phyloP scores from a whole-genome alignment of 2,329 filamentous ascomycete species.

The Penicillium janthinellum region DNA sequence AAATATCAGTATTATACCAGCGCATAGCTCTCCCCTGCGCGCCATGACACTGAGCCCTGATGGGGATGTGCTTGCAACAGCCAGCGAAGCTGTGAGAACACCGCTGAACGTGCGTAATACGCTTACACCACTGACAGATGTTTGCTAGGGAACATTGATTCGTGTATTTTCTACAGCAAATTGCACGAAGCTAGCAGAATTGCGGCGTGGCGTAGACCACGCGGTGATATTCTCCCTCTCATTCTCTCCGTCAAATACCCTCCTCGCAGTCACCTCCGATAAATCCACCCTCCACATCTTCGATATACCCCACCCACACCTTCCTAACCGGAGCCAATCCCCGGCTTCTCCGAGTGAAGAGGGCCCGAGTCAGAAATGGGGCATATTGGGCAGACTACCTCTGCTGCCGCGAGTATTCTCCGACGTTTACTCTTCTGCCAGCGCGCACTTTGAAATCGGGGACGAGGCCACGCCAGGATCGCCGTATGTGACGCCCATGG shows the following conservation, averaged over 20 bases:
- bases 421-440: constrained; percentile 84
- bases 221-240: constrained; percentile 85
- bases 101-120: neutral
- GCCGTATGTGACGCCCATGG: constrained; percentile 52
- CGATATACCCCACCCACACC: constrained; percentile 64
- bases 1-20: constrained; percentile 90
- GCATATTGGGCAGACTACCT: constrained; percentile 78
- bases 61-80: constrained; percentile 80
- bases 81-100: constrained; percentile 70
- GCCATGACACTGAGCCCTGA: constrained; percentile 79
- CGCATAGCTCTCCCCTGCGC: constrained; percentile 76
- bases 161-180: constrained; percentile 80
- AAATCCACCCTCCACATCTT: constrained; percentile 96
- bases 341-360: constrained; percentile 42
- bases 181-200: constrained; percentile 78
- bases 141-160: constrained; percentile 76
- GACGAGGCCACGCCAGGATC: constrained; percentile 61
- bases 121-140: constrained; percentile 21
- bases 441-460: constrained; percentile 77
- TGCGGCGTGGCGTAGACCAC: constrained; percentile 84
- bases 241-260: constrained; percentile 77
- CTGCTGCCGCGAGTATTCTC: constrained; percentile 85
- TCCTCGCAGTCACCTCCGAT: constrained; percentile 91
- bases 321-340: constrained; percentile 38
- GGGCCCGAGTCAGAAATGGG: constrained; percentile 74